Evolutionary conservation across 2,329 filamentous ascomycete species (phyloP).

Genomic region (Simplicillium aogashimaense): DNA sequence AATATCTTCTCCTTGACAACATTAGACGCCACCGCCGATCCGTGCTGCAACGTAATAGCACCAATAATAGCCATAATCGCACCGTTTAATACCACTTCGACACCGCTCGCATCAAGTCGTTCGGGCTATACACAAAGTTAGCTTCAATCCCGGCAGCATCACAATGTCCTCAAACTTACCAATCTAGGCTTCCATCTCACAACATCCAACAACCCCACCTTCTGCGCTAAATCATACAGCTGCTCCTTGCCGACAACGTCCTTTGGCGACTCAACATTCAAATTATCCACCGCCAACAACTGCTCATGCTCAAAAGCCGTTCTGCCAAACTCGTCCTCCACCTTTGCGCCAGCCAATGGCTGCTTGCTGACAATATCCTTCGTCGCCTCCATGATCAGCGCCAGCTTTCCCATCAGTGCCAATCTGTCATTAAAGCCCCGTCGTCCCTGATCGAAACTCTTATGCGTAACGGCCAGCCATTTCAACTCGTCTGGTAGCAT

Average conservation of each 20-base stretch:
- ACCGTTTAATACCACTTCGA: constrained; percentile 64
- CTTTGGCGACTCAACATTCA: constrained; percentile 50
- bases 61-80: constrained; percentile 80
- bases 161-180: constrained; percentile 46
- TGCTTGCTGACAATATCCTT: constrained; percentile 25
- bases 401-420: constrained; percentile 67
- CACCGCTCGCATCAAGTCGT: constrained; percentile 62
- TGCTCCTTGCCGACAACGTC: constrained; percentile 54
- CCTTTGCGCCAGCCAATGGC: constrained; percentile 14
- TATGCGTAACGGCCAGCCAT: constrained; percentile 95
- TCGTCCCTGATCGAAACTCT: constrained; percentile 93
- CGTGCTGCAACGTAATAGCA: constrained; percentile 80
- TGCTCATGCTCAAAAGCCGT: constrained; percentile 60
- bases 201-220: constrained; percentile 63
- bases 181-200: constrained; percentile 81
- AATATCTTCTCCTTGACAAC: constrained; percentile 71
- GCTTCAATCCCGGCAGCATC: background rate
- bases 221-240: constrained; percentile 56
- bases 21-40: constrained; percentile 65
- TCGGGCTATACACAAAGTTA: constrained; percentile 34
- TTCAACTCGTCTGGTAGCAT: constrained; percentile 84
- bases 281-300: constrained; percentile 62
- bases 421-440: constrained; percentile 91
- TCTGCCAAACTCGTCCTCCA: constrained; percentile 43
- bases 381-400: constrained; percentile 26